Conservation (phyloP, 805 yeast genomes). For the Hanseniaspora valbyensis region DNA sequence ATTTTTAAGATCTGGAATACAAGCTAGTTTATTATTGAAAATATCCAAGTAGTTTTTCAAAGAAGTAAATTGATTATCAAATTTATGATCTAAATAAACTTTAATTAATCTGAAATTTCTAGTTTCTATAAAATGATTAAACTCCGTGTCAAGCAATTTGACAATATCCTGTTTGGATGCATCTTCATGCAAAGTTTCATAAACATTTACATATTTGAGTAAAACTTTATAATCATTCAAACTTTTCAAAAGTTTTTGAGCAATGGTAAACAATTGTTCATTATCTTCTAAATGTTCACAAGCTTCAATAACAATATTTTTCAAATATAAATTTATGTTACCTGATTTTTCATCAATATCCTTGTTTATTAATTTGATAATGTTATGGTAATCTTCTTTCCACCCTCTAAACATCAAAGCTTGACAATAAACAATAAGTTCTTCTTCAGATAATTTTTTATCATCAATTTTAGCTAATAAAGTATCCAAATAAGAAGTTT, state of each 20-base stretch:
- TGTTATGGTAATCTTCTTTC: neutral
- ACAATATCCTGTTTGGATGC: neutral
- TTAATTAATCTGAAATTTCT: slow-evolving; percentile 13
- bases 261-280: neutral
- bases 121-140: slow-evolving; percentile 6
- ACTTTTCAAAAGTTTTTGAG: neutral
- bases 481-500: neutral
- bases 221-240: slow-evolving; percentile 15
- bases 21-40: slow-evolving; percentile 5
- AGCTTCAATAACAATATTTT: slow-evolving; percentile 12
- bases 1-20: slow-evolving; percentile 7
- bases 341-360: slow-evolving; percentile 9
- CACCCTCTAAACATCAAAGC: neutral
- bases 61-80: neutral
- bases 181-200: neutral
- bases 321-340: slow-evolving; percentile 12
- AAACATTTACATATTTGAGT: neutral
- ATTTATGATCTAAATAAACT: neutral
- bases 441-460: slow-evolving; percentile 4
- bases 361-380: slow-evolving; percentile 4
- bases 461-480: neutral
- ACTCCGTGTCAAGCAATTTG: neutral
- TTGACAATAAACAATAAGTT: slow-evolving; percentile 13
- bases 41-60: slow-evolving; percentile 1
- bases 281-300: neutral